Evolutionary conservation across 2,329 filamentous ascomycete species (phyloP).

Genomic region (Ascosphaera pollenicola): DNA sequence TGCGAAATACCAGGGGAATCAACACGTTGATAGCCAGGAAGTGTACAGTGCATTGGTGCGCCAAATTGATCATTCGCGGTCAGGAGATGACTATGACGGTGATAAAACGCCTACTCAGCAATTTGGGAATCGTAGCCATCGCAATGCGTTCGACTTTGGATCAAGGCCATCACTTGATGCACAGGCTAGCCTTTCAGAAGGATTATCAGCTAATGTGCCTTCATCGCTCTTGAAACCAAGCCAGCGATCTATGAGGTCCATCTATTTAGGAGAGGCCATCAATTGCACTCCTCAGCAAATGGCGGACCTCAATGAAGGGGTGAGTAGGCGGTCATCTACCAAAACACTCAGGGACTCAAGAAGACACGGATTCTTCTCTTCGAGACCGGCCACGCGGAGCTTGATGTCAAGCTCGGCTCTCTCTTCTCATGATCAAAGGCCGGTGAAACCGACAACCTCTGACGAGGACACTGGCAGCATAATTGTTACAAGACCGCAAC

Average conservation of each 20-base stretch:
- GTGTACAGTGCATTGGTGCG: constrained; percentile 15
- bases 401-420: neutral
- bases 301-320: constrained; percentile 8
- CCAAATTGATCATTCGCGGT: constrained; percentile 9
- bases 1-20: constrained; percentile 6
- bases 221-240: too few species aligned
- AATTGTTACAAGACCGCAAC: constrained; percentile 3
- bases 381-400: neutral
- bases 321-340: neutral
- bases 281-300: constrained; percentile 7
- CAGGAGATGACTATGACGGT: neutral
- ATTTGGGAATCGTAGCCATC: neutral
- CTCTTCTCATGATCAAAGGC: constrained; percentile 1
- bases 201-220: too few species aligned
- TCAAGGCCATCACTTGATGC: constrained; percentile 1
- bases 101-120: neutral
- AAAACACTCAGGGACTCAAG: constrained; percentile 2
- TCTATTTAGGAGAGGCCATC: constrained; percentile 1
- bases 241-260: constrained; percentile 1
- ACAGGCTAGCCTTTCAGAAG: constrained; percentile 2
- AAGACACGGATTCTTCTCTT: constrained; percentile 5
- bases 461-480: constrained; percentile 6
- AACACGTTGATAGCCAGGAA: constrained; percentile 10
- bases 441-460: constrained; percentile 1
- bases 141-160: constrained; percentile 1